These are phyloP conservation scores for Phialophora chinensis DNA, from an alignment of 2,329 filamentous ascomycete species.

Conservation along the genomic window DNA sequence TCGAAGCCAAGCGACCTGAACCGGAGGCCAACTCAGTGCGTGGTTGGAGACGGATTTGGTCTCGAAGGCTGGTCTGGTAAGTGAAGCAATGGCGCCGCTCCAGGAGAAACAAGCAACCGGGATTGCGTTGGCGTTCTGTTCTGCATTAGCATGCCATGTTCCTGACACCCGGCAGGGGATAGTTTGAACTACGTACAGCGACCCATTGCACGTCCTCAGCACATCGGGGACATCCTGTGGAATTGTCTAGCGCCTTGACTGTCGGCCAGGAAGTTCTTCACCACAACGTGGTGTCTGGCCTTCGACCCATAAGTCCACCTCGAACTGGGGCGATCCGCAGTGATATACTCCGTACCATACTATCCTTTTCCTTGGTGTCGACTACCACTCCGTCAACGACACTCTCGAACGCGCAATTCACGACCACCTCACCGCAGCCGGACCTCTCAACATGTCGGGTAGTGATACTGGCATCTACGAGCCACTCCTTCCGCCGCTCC, in stretches of 20 bases:
- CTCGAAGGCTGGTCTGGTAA: neutral
- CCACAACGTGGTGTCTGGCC: neutral
- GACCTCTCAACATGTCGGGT: conserved; percentile 9
- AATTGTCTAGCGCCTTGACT: neutral
- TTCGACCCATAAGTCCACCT: neutral
- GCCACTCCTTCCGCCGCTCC: conserved; percentile 17
- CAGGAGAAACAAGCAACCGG: conserved; percentile 1
- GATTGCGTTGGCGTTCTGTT: conserved; percentile 1
- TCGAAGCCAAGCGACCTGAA: neutral
- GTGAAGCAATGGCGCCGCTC: conserved; percentile 7
- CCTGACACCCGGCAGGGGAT: conserved; percentile 12
- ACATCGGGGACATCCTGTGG: neutral
- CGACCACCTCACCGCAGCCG: neutral
- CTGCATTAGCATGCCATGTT: conserved; percentile 12
- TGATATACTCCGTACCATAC: conserved; percentile 7
- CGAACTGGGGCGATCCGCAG: neutral
- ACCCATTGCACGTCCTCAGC: neutral
- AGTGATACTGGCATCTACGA: conserved; percentile 12
- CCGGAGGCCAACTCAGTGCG: neutral
- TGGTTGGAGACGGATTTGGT: neutral
- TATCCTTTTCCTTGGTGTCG: neutral
- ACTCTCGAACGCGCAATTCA: neutral
- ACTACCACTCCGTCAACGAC: neutral
- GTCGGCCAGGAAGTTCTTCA: neutral
- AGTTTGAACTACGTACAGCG: neutral